phyloP scores from a whole-genome alignment of 345 rosid species.

The Linum tenue region DNA sequence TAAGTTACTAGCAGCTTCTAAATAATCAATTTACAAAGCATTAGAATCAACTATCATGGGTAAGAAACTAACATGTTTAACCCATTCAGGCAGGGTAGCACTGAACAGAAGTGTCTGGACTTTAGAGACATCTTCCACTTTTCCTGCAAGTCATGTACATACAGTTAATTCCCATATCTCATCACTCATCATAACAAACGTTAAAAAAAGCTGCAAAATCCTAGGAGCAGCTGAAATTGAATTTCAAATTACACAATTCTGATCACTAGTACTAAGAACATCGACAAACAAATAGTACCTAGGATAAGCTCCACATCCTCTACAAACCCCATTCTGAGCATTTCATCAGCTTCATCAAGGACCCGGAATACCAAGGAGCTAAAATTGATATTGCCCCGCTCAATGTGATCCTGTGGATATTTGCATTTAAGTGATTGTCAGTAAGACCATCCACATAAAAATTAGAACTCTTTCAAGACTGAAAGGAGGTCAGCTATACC shows the following conservation, averaged over 20 bases:
- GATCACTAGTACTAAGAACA: neutral
- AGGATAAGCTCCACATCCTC: conserved; percentile 93
- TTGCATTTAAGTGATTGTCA: neutral
- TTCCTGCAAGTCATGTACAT: conserved; percentile 36
- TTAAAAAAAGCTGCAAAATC: neutral
- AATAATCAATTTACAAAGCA: neutral
- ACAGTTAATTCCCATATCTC: neutral
- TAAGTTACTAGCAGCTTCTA: neutral
- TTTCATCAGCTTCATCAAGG: conserved; percentile 98
- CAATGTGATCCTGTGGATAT: conserved; percentile 65
- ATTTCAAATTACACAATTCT: neutral
- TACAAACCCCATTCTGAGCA: conserved; percentile 97
- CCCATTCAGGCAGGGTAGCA: conserved; percentile 91
- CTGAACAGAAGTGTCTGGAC: conserved; percentile 99
- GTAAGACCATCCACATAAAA: neutral
- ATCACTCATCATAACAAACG: neutral
- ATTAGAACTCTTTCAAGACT: neutral
- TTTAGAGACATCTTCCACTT: conserved; percentile 68
- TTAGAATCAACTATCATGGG: neutral
- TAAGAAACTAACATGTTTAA: conserved; percentile 52
- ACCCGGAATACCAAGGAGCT: conserved; percentile 71
- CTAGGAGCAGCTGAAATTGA: neutral
- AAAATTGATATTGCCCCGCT: conserved; percentile 57
- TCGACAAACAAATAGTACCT: conserved; percentile 30
- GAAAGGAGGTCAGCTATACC: conserved; percentile 23